Evolutionary conservation across 148 eudicot species (phyloP).

Genomic region (Spergularia bocconei): DNA sequence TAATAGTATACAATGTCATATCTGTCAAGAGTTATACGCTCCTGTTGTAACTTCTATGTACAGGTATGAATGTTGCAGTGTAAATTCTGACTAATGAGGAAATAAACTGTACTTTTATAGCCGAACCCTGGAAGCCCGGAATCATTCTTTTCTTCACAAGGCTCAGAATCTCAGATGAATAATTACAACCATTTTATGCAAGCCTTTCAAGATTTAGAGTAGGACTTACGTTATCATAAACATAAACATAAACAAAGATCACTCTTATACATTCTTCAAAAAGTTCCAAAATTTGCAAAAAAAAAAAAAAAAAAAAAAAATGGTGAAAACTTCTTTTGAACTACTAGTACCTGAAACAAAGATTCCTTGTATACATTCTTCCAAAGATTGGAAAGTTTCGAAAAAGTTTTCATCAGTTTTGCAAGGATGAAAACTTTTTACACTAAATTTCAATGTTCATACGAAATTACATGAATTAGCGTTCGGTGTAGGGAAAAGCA

Average conservation of each 20-base stretch:
- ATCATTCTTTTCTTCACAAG: background rate
- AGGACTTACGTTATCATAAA: too few relatives aligned
- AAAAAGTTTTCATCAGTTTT: background rate
- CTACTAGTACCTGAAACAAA: background rate
- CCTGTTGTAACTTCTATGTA: background rate
- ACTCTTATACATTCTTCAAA: too few relatives aligned
- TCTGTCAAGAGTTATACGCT: background rate
- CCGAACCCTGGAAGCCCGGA: background rate
- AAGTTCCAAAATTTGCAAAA: background rate
- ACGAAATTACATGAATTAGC: constrained; percentile 23
- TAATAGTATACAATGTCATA: background rate
- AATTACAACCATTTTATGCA: too few relatives aligned
- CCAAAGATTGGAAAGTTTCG: background rate
- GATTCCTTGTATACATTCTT: background rate
- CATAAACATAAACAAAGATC: too few relatives aligned
- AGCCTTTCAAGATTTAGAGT: too few relatives aligned
- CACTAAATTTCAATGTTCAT: constrained; percentile 11
- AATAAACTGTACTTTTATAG: background rate
- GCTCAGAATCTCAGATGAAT: too few relatives aligned
- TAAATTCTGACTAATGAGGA: background rate
- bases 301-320: too few relatives aligned
- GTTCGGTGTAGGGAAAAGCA: background rate
- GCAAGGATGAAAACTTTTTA: constrained; percentile 8
- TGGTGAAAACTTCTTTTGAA: background rate
- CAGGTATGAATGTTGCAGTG: background rate